Percentiles rank a stretch among this genome's conserved stretches.
phyloP scores from a whole-genome alignment of 306 rosid species.

The Vigna mungo region DNA sequence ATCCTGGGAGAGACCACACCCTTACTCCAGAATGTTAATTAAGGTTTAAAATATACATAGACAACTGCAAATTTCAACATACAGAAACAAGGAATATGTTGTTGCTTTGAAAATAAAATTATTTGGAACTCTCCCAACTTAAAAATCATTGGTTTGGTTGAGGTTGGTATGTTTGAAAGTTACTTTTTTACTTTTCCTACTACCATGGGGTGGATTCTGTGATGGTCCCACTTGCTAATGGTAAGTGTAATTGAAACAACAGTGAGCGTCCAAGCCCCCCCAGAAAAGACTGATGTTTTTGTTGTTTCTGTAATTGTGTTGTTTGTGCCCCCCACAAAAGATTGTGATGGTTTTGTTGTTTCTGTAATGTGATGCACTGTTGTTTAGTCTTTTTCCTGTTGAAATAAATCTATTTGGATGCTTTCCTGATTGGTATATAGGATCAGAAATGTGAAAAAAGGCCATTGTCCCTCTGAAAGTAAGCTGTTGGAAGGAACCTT shows the following conservation, averaged over 20 bases:
- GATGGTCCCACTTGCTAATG: slow-evolving; percentile 55
- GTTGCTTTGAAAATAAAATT: neutral
- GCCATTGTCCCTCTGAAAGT: slow-evolving; percentile 35
- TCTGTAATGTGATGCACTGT: slow-evolving; percentile 33
- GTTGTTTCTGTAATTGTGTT: slow-evolving; percentile 39
- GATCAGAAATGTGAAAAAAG: slow-evolving; percentile 38
- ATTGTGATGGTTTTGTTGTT: slow-evolving; percentile 37
- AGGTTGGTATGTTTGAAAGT: slow-evolving; percentile 31
- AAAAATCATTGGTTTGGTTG: neutral
- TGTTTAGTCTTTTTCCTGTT: slow-evolving; percentile 25
- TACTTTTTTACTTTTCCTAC: neutral
- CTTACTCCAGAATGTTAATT: slow-evolving; percentile 80
- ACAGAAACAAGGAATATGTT: neutral
- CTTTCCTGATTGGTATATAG: slow-evolving; percentile 34
- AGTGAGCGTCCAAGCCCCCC: slow-evolving; percentile 64
- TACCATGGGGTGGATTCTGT: slow-evolving; percentile 48
- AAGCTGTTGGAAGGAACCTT: slow-evolving; percentile 39
- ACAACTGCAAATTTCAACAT: neutral
- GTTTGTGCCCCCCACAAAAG: slow-evolving; percentile 9
- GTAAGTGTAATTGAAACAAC: slow-evolving; percentile 45
- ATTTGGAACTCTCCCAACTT: neutral
- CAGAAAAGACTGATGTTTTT: slow-evolving; percentile 21
- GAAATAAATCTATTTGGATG: slow-evolving; percentile 47
- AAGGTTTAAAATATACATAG: neutral
- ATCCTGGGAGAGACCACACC: slow-evolving; percentile 76